Percentiles rank a stretch among this genome's conserved stretches.
phyloP scores from a whole-genome alignment of 495 filamentous ascomycete species.

The Copromyces sp. region DNA sequence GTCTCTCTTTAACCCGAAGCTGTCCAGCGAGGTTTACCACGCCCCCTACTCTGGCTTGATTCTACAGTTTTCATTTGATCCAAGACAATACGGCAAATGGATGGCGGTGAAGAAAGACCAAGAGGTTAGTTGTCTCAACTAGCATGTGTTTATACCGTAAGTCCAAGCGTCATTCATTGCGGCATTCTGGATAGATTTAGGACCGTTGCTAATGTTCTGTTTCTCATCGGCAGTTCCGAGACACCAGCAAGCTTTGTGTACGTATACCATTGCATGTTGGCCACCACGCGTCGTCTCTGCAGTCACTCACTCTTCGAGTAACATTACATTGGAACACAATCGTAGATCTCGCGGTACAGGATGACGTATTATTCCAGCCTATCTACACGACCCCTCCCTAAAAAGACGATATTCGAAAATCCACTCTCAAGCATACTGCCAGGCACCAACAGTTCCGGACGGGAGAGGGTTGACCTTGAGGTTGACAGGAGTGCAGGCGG shows the following conservation, averaged over 20 bases:
- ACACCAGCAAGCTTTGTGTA: background rate
- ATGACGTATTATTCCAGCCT: background rate
- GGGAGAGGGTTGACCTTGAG: slow-evolving; percentile 18
- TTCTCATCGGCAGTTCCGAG: background rate
- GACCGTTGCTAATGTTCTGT: background rate
- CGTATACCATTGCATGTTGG: background rate
- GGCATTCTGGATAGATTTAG: background rate
- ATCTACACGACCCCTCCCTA: background rate
- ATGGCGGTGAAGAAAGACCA: background rate
- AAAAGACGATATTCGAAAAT: background rate
- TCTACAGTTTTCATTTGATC: background rate
- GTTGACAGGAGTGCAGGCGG: slow-evolving; percentile 18
- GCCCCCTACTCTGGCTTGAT: background rate
- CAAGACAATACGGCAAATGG: background rate
- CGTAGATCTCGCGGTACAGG: background rate
- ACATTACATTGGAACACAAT: background rate
- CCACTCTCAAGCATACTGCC: slow-evolving; percentile 24
- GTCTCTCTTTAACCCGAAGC: background rate
- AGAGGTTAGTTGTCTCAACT: background rate
- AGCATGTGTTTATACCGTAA: background rate
- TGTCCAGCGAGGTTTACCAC: background rate
- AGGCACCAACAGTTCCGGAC: slow-evolving; percentile 12
- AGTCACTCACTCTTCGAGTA: background rate
- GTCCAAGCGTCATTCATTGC: background rate
- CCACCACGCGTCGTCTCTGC: background rate